Conservation (phyloP, 2,329 filamentous ascomycete species). For the Coniosporium tulheliwenetii region DNA sequence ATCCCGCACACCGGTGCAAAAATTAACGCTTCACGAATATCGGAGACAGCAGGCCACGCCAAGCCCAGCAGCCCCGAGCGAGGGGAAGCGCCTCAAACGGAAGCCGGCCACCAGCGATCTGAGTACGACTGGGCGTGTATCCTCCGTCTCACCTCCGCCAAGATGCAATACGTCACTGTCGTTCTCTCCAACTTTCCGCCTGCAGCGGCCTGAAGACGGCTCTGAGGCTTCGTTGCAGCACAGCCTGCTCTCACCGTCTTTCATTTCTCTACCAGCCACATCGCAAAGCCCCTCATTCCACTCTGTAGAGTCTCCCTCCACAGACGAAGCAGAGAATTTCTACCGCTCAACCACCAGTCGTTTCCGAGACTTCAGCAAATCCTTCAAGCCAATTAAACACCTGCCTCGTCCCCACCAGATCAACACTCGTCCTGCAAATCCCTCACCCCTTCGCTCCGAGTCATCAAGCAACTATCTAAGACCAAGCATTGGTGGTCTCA, state of each 20-base stretch:
- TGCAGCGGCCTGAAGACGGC: too few relatives aligned
- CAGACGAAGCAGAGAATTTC: conserved; percentile 1
- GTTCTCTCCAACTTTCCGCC: too few relatives aligned
- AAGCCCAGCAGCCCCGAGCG: conserved; percentile 11
- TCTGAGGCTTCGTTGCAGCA: too few relatives aligned
- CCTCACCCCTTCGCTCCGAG: not conserved
- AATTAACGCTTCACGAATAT: conserved; percentile 23
- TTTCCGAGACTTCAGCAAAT: too few relatives aligned
- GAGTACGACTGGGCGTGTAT: conserved; percentile 15
- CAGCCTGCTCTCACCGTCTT: too few relatives aligned
- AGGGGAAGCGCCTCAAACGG: conserved; percentile 16
- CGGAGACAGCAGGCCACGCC: conserved; percentile 21
- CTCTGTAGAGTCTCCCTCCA: conserved; percentile 1
- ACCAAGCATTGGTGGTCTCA: not conserved
- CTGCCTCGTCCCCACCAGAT: not conserved
- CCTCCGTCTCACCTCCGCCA: conserved; percentile 1
- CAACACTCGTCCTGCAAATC: not conserved
- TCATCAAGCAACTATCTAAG: not conserved
- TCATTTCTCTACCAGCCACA: too few relatives aligned
- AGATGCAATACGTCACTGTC: too few relatives aligned
- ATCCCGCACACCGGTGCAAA: too few relatives aligned
- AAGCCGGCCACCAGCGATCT: conserved; percentile 18
- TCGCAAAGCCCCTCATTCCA: too few relatives aligned
- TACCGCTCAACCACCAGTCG: conserved; percentile 1
- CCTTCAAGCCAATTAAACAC: too few relatives aligned